A percentile compares a stretch with the other conserved stretches of the same genome.
phyloP scores from a whole-genome alignment of 2,329 filamentous ascomycete species.

The Colletotrichum melonis region DNA sequence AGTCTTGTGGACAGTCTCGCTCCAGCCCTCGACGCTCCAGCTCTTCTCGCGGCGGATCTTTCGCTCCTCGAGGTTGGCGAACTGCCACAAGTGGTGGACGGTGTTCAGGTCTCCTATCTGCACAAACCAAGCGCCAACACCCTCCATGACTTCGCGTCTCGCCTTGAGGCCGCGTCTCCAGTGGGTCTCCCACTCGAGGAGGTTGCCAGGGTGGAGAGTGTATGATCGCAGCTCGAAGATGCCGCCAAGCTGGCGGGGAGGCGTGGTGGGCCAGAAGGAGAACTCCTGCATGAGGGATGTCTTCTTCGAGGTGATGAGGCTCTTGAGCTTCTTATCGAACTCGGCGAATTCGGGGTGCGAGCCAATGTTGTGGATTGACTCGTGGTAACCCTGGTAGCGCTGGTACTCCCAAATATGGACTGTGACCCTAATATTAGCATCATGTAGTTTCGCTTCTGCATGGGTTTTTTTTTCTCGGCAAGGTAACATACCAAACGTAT shows the following conservation, averaged over 20 bases:
- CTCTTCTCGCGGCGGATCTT: slow-evolving; percentile 92
- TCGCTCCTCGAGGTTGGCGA: slow-evolving; percentile 94
- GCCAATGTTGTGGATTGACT: slow-evolving; percentile 87
- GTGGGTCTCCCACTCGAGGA: slow-evolving; percentile 98
- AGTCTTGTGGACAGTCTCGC: slow-evolving; percentile 97
- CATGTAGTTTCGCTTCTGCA: slow-evolving; percentile 12
- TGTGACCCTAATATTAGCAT: slow-evolving; percentile 50
- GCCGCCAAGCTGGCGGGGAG: slow-evolving; percentile 89
- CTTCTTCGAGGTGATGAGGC: slow-evolving; percentile 85
- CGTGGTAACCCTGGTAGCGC: slow-evolving; percentile 94
- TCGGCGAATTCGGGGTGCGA: slow-evolving; percentile 84
- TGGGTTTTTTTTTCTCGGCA: background rate
- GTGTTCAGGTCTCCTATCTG: slow-evolving; percentile 98
- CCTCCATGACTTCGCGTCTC: slow-evolving; percentile 96
- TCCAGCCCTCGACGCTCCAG: slow-evolving; percentile 96
- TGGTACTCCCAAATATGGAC: slow-evolving; percentile 99
- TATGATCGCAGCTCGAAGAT: slow-evolving; percentile 97
- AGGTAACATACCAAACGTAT: slow-evolving; percentile 83
- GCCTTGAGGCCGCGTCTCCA: slow-evolving; percentile 94
- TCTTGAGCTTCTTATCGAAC: slow-evolving; percentile 87
- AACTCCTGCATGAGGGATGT: slow-evolving; percentile 99
- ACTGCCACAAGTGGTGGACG: slow-evolving; percentile 98
- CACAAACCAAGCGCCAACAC: slow-evolving; percentile 97
- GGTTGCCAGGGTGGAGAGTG: slow-evolving; percentile 92
- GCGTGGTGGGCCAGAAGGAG: slow-evolving; percentile 97